Evolutionary conservation across 176 grass and related monocot genomes (phyloP), one percentile per base, ranked within the genome.

Genomic region (Pontederia crassipes): DNA sequence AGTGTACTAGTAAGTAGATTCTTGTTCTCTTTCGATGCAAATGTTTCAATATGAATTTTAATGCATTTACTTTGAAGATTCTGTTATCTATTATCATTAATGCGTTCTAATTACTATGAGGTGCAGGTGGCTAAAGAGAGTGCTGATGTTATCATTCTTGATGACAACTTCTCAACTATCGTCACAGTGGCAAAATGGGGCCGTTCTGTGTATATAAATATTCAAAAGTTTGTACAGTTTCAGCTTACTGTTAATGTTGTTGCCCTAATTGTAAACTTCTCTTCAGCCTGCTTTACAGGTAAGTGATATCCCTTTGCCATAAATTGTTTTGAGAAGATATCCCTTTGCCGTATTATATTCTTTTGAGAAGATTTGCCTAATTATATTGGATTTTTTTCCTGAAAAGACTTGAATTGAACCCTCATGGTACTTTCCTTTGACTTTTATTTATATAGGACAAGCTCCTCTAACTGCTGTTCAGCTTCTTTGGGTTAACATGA

Each of bases 401-500:
- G 40, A 11, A 24, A 24, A 35, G 68, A 11, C 35, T 63, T 26
- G 50, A 49, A 4, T 11, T 24, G 28, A 35, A 27, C 40, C 28
- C 52, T 79, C 45, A 58, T 28, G 61, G 11, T 53, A 63, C n/a
- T 57, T 63, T 9, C 74, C 59, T 47, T 55, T 26, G 57, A 13
- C 14, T 32, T 73, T 9, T 28, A 35, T 28, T 32, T 67, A 59
- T 45, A 14, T 55, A 98, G 88, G 93, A 29, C 90, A 83, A 68
- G 84, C 93, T 62, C 93, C 93, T 78, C 83, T 97, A 63, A 92
- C 87, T 74, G 93, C 93, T 61, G 93, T 97, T 7, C 93, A 97
- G 70, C 68, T 97, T 69, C 93, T 97, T 45, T 97, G 93, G 93
- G 87, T 97, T 62, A 97, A 97, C 74, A 92, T 97, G 93, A 92